These are phyloP conservation scores for Letharia lupina DNA, from an alignment of 495 filamentous ascomycete genomes.

Conservation along the genomic window DNA sequence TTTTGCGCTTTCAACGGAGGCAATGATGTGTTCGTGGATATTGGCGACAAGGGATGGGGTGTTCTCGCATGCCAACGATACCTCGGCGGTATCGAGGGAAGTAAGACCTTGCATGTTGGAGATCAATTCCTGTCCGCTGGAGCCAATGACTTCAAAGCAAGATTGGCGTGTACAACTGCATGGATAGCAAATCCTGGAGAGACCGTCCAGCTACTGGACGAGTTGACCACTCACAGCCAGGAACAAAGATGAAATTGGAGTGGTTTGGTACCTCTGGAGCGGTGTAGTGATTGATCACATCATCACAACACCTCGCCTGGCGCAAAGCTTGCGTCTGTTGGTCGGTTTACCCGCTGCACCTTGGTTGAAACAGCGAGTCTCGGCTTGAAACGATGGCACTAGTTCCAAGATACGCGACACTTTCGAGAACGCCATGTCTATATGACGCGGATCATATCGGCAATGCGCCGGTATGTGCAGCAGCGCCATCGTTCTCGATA, in stretches of 20 bases:
- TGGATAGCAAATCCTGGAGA: slow-evolving; percentile 94
- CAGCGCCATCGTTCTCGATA: background rate
- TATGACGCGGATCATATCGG: background rate
- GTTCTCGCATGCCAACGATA: slow-evolving; percentile 88
- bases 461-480: background rate
- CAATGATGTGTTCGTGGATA: slow-evolving; percentile 96
- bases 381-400: background rate
- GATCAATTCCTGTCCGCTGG: slow-evolving; percentile 96
- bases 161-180: slow-evolving; percentile 57
- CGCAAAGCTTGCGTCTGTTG: background rate
- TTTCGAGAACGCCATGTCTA: background rate
- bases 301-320: background rate
- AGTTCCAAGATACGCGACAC: background rate
- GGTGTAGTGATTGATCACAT: too few species aligned
- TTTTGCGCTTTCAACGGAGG: slow-evolving; percentile 99
- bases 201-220: slow-evolving; percentile 80
- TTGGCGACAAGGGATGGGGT: slow-evolving; percentile 95
- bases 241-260: background rate
- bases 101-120: slow-evolving; percentile 72
- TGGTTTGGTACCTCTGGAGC: background rate
- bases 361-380: background rate
- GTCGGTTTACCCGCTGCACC: background rate
- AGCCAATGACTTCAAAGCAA: slow-evolving; percentile 91
- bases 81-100: slow-evolving; percentile 63
- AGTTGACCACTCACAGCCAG: slow-evolving; percentile 40